Base-by-base conservation (phyloP, 2,329 filamentous ascomycete genomes). In the Mycogone perniciosa region DNA sequence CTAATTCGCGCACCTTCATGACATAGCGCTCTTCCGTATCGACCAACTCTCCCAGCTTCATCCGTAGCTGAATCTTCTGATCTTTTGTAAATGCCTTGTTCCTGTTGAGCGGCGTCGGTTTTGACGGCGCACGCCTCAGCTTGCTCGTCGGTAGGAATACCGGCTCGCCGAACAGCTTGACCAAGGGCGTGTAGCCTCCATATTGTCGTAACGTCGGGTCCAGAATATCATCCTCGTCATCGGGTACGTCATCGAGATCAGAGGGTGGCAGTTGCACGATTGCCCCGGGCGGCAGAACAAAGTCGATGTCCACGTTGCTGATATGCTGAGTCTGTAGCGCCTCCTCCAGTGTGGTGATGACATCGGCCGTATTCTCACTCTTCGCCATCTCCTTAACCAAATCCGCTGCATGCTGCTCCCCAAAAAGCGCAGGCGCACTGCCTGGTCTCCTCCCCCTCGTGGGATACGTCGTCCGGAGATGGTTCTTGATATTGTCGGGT, bases 11-110 rank as follows among this genome's bases (percentile, higher is more conserved):
- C 51, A 99, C 71, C 67, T 97, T 96, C 60, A 80, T 78, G 39
- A 99, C 89, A 68, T 97, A 99, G 66, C 89, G 85, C 64, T 93
- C 89, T 67, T 99, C 93, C 0, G 93, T 99, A 61, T 95, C 88
- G 33, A 96, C 81, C 53, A 97, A 72, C 67, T 99, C 93, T 53
- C 82, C 84, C 76, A 99, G 84, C 67, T 96, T 92, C 68, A 91
- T 86, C 38, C 91, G 83, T 58, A 96, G 73, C 47, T 87, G 86
- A 58, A 90, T 79, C 63, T 95, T 95, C 63, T 96, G 89, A 51
- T 87, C 83, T 59, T 83, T 84, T 34, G 85, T 79, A 61, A 96
- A 95, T 0, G 85, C 81, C 60, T 85, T 87, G 59, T 81, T 88
- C 57, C 86, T 79, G 65, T 88, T 93, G 44, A 93, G 72, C 35